Conservation (phyloP, 78 protist species). For the Dictyostelium purpureum region DNA sequence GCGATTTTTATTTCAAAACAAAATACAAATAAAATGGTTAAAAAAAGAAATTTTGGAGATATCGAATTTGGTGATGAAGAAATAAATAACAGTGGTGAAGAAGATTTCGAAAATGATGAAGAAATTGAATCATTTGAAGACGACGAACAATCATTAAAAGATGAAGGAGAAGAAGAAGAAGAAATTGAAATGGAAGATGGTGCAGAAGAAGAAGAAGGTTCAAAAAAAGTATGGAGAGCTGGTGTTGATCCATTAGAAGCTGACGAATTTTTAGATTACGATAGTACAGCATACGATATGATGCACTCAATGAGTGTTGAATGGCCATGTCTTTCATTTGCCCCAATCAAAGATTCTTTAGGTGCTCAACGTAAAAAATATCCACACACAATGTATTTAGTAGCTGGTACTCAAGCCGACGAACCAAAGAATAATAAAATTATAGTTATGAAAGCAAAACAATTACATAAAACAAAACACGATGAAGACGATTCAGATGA, state of each 20-base stretch:
- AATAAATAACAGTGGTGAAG: neutral
- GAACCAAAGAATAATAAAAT: conserved; percentile 80
- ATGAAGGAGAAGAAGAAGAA: conserved; percentile 1
- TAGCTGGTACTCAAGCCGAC: conserved; percentile 95
- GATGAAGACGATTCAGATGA: conserved; percentile 85
- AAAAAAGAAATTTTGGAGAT: conserved; percentile 11
- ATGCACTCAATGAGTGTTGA: conserved; percentile 86
- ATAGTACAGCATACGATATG: conserved; percentile 91
- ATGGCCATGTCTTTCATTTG: conserved; percentile 96
- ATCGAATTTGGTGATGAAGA: conserved; percentile 12
- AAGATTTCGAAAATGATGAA: conserved; percentile 47
- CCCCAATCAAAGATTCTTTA: conserved; percentile 86
- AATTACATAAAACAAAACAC: conserved; percentile 79
- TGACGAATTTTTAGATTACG: conserved; percentile 84
- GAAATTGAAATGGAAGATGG: neutral
- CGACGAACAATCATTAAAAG: conserved; percentile 6
- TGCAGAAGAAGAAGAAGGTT: conserved; percentile 37
- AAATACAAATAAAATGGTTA: neutral
- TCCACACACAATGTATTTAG: conserved; percentile 86
- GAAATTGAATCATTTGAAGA: conserved; percentile 12
- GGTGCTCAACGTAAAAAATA: conserved; percentile 85
- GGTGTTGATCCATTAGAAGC: conserved; percentile 69
- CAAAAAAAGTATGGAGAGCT: conserved; percentile 46
- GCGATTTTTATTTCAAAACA: too few relatives aligned
- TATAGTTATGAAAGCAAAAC: conserved; percentile 71